phyloP scores from a whole-genome alignment of 768 basidiomycete species.

The Amanita rimosa region DNA sequence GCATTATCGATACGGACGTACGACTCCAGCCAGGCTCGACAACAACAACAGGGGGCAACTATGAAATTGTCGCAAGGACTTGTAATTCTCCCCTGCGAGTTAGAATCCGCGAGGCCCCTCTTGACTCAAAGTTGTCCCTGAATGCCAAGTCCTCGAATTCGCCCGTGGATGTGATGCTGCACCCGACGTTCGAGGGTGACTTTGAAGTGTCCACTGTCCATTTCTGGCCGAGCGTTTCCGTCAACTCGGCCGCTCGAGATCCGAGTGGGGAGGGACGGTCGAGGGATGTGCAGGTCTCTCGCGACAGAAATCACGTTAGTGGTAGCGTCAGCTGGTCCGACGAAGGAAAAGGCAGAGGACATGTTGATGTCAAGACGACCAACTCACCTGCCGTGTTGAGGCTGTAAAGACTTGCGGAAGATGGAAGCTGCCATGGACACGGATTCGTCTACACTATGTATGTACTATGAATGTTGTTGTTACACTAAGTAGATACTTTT shows the following conservation, averaged over 20 bases:
- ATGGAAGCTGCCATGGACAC: too few species aligned
- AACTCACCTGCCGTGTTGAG: constrained; percentile 3
- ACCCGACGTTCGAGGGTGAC: constrained; percentile 26
- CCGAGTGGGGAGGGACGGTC: constrained; percentile 4
- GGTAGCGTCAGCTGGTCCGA: constrained; percentile 8
- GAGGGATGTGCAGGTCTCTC: background rate
- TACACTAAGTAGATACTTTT: background rate
- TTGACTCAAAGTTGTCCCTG: constrained; percentile 20
- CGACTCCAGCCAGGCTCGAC: background rate
- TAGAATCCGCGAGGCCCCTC: constrained; percentile 19
- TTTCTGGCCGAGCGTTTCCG: background rate
- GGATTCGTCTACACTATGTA: background rate
- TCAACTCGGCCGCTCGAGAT: constrained; percentile 1
- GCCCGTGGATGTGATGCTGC: constrained; percentile 20
- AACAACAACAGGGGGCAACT: constrained; percentile 15
- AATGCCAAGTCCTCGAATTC: constrained; percentile 21
- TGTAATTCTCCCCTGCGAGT: constrained; percentile 22
- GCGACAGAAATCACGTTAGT: background rate
- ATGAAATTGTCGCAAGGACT: constrained; percentile 19
- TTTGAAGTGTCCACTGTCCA: constrained; percentile 14
- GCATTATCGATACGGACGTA: background rate
- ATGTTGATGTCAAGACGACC: constrained; percentile 1
- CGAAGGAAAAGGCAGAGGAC: constrained; percentile 1
- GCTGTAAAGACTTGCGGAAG: too few species aligned
- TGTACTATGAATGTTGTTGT: too few species aligned